These are phyloP conservation scores for Coemansia sp. DNA, from an alignment of 192 early-diverging fungal genomes.

Conservation along the genomic window DNA sequence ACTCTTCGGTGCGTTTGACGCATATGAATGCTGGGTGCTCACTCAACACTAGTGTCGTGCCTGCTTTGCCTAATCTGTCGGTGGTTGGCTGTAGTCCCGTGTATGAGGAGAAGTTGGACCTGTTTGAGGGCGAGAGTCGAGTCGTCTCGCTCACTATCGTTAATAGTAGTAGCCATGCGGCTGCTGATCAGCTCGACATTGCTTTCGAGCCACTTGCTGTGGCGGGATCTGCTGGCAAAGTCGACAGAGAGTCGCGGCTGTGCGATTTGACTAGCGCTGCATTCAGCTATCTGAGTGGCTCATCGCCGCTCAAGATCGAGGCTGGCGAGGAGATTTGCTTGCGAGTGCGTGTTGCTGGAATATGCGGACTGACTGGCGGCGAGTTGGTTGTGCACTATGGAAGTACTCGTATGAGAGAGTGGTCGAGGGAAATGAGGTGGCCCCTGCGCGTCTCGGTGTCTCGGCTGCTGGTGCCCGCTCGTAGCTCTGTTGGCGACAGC, in stretches of 20 bases:
- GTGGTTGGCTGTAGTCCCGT: slow-evolving; percentile 24
- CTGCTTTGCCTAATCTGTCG: slow-evolving; percentile 29
- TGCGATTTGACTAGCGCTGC: slow-evolving; percentile 41
- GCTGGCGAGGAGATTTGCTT: slow-evolving; percentile 14
- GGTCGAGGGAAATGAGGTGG: slow-evolving; percentile 44
- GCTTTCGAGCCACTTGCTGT: slow-evolving; percentile 36
- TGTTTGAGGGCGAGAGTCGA: slow-evolving; percentile 48
- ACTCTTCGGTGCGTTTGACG: slow-evolving; percentile 25
- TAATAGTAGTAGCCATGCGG: slow-evolving; percentile 25
- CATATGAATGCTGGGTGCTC: slow-evolving; percentile 24
- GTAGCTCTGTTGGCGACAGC: neutral
- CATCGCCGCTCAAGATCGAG: neutral
- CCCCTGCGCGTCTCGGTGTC: slow-evolving; percentile 40
- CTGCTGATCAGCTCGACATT: slow-evolving; percentile 23
- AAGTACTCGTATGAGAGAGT: slow-evolving; percentile 1
- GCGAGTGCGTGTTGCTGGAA: slow-evolving; percentile 29
- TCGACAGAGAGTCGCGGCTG: slow-evolving; percentile 15
- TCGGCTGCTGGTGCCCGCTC: slow-evolving; percentile 27
- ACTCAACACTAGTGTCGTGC: slow-evolving; percentile 28
- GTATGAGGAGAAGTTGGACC: slow-evolving; percentile 35
- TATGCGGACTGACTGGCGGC: slow-evolving; percentile 31
- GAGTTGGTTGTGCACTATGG: slow-evolving; percentile 44
- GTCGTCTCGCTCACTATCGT: slow-evolving; percentile 29
- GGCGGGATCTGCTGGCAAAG: neutral
- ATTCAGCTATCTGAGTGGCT: slow-evolving; percentile 20